Conservation (phyloP, 345 rosid species). For the Eucalyptus erythrocorys region DNA sequence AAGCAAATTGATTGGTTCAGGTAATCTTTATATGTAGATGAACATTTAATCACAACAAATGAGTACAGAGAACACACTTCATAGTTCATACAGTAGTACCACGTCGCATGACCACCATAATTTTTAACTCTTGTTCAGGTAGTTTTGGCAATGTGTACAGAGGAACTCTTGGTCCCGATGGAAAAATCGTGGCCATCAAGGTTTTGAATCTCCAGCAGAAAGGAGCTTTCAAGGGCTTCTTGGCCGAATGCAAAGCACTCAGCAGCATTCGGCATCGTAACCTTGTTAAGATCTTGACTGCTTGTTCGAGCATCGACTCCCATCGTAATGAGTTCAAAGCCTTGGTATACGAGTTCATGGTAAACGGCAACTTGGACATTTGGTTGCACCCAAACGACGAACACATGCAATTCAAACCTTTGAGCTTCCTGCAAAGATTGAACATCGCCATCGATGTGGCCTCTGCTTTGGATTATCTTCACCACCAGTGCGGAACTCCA, state of each 20-base stretch:
- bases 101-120: not conserved
- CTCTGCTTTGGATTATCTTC: not conserved
- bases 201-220: not conserved
- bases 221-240: conserved; percentile 10
- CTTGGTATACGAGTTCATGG: conserved; percentile 2
- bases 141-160: conserved; percentile 11
- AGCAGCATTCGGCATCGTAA: conserved; percentile 3
- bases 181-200: not conserved
- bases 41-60: not conserved
- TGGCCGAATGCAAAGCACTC: conserved; percentile 1
- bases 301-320: not conserved
- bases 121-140: not conserved
- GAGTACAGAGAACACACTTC: not conserved
- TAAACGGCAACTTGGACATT: not conserved
- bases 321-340: conserved; percentile 3
- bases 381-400: not conserved
- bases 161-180: not conserved
- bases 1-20: not conserved
- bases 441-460: not conserved
- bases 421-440: not conserved
- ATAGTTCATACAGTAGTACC: not conserved
- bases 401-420: not conserved
- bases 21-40: not conserved
- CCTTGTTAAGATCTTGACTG: not conserved
- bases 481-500: not conserved